Evolutionary conservation across 805 yeast species (phyloP), one percentile per base, ranked within the genome.

Genomic region (Metschnikowia aberdeeniae): DNA sequence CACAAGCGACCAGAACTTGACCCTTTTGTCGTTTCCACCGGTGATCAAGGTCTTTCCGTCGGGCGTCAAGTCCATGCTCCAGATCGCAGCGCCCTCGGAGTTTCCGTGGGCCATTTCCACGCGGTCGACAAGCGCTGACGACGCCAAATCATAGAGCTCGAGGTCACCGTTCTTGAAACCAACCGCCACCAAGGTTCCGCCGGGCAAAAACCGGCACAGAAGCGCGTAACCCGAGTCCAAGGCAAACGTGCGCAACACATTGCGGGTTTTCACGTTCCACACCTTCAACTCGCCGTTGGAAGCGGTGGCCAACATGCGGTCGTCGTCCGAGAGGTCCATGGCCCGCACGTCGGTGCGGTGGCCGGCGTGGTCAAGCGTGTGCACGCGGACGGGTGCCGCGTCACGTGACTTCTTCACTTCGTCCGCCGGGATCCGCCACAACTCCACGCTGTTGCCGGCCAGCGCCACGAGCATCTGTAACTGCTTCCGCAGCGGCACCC

Each of bases 21-120:
- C 84, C 4, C 79, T 68, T 61, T 90, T 90, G 64, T 93, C 99
- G 33, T 95, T 95, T 29, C 97, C 92, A 8, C 97, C 99, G 3
- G 97, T 86, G 0, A 90, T 82, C 40, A 93, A 70, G 1, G 84
- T 75, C 54, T 80, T 84, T 12, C 98, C 99, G 64, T 92, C 95
- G 11, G 84, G 78, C 2, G 92, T 80, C 29, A 93, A 62, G 61
- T 92, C 97, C 54, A 93, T 71, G 1, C 96, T 83, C 97, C 97
- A 93, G 40, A 93, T 78, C 1, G 97, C 87, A 17, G 68, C 54
- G 5, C 71, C 70, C 12, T 59, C 67, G 3, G 27, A 35, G 43
- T 44, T 45, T 13, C 51, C 58, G 59, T 88, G 96, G 0, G 96
- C 97, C 38, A 50, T 57, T 46, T 84, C 85, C 8, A 86, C 76